A percentile compares a stretch with the other conserved stretches of the same genome.
phyloP scores from a whole-genome alignment of 2,329 filamentous ascomycete genomes.

The Diaporthe citri region DNA sequence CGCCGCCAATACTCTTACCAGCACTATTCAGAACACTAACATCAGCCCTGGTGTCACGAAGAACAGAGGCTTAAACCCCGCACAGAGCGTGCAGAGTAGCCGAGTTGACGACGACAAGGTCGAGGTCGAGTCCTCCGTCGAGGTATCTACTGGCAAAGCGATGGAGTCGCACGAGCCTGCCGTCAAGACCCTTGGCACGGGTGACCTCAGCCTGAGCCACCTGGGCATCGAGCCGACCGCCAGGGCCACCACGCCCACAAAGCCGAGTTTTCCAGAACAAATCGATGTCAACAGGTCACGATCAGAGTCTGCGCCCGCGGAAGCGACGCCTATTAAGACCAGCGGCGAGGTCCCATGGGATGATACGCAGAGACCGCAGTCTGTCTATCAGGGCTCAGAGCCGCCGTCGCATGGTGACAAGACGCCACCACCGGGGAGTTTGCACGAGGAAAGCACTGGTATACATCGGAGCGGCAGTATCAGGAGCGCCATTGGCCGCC shows the following conservation, averaged over 20 bases:
- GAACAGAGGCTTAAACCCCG: conserved; percentile 23
- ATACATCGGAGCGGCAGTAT: conserved; percentile 76
- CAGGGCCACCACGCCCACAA: conserved; percentile 67
- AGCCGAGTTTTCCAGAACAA: conserved; percentile 65
- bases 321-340: conserved; percentile 49
- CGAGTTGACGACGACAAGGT: conserved; percentile 51
- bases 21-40: conserved; percentile 77
- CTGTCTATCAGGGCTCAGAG: conserved; percentile 58
- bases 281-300: conserved; percentile 59
- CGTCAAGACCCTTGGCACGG: conserved; percentile 88
- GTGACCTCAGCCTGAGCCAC: conserved; percentile 90
- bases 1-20: conserved; percentile 82
- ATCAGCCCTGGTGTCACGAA: conserved; percentile 64
- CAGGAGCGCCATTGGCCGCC: conserved; percentile 66
- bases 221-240: conserved; percentile 80
- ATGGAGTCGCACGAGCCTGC: conserved; percentile 77
- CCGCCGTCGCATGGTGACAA: conserved; percentile 64
- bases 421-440: conserved; percentile 74
- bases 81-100: conserved; percentile 43
- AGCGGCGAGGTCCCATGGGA: conserved; percentile 54
- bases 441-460: conserved; percentile 72
- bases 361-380: conserved; percentile 57
- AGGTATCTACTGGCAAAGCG: conserved; percentile 53
- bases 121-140: conserved; percentile 59
- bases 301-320: conserved; percentile 71